phyloP scores from a whole-genome alignment of 495 filamentous ascomycete genomes.

The Trichocladium antarcticum region DNA sequence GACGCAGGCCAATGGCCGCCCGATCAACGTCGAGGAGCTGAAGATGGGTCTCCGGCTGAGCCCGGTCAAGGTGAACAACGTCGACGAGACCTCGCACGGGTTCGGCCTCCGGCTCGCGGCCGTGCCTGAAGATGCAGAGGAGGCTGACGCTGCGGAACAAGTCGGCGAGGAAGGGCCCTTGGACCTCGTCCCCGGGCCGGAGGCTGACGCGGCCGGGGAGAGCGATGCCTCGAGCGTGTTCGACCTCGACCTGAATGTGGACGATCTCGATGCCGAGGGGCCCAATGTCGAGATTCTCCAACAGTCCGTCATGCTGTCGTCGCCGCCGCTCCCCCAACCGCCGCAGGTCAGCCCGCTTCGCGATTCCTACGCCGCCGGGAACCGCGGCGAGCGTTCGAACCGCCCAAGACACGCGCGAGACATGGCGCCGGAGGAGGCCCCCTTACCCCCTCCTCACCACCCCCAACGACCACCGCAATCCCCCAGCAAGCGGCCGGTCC shows the following conservation, averaged over 20 bases:
- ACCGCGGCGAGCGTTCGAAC: conserved; percentile 24
- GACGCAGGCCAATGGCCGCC: conserved; percentile 65
- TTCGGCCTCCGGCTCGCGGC: conserved; percentile 28
- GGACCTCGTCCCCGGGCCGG: conserved; percentile 12
- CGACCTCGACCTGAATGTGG: conserved; percentile 37
- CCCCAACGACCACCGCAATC: conserved; percentile 16
- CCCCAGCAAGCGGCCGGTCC: conserved; percentile 19
- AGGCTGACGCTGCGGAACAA: conserved; percentile 6
- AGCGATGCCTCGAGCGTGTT: conserved; percentile 6
- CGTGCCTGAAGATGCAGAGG: conserved; percentile 31
- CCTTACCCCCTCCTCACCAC: conserved; percentile 13
- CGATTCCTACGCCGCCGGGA: conserved; percentile 36
- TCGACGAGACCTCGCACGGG: conserved; percentile 37
- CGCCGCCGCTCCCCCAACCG: conserved; percentile 25
- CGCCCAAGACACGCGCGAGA: conserved; percentile 23
- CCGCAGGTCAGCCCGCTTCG: conserved; percentile 39
- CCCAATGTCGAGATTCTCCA: conserved; percentile 40
- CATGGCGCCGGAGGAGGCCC: conserved; percentile 25
- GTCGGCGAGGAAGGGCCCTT: conserved; percentile 20
- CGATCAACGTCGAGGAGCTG: conserved; percentile 73
- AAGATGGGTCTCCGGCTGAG: conserved; percentile 62
- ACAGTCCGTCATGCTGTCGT: conserved; percentile 31
- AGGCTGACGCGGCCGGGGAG: conserved; percentile 14
- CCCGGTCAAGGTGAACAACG: conserved; percentile 43
- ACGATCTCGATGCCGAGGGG: conserved; percentile 40